Evolutionary conservation across 441 rosid species (phyloP), one percentile per base, ranked within the genome.

Genomic region (Adansonia madagascariensis): DNA sequence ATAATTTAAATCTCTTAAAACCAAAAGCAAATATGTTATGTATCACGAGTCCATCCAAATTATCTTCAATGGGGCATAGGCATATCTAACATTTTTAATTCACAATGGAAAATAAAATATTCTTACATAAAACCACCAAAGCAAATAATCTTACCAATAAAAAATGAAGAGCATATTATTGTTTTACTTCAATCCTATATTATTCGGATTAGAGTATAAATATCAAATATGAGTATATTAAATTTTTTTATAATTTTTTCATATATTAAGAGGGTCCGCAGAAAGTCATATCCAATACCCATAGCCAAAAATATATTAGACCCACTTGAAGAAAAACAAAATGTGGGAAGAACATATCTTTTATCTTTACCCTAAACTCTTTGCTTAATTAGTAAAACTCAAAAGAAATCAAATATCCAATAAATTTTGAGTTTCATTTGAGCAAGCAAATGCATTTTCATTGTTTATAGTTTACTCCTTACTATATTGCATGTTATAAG

Each of bases 321-420:
- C 39, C 4, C 39, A 35, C 39, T 35, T 35, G 39, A 35, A 35
- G 39, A 35, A 35, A 35, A 35, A 35, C 39, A 1, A 35, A 35
- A 35, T 35, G 39, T 35, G 39, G 39, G 39, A 35, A 35, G 4
- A 35, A 35, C 39, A 35, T 35, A 35, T 63, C 63, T 35, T 55
- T n/a, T 53, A 35, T 71, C 63, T 17, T 53, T 15, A 6, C 63
- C 50, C 50, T 71, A 71, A 39, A 39, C 24, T 53, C 73, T 69
- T 47, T 31, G 15, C 5, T 27, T 8, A 12, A 24, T 15, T 52
- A 53, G 11, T 10, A 71, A 39, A 59, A 59, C 20, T 43, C 55
- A 57, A 57, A 20, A 18, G 3, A 59, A 73, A 57, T 52, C 22
- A 10, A 43, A 73, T 43, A 44, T 43, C 55, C 20, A 57, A 20